Base-by-base conservation (phyloP, 2,329 filamentous ascomycete species). In the Colletotrichum sublineola region DNA sequence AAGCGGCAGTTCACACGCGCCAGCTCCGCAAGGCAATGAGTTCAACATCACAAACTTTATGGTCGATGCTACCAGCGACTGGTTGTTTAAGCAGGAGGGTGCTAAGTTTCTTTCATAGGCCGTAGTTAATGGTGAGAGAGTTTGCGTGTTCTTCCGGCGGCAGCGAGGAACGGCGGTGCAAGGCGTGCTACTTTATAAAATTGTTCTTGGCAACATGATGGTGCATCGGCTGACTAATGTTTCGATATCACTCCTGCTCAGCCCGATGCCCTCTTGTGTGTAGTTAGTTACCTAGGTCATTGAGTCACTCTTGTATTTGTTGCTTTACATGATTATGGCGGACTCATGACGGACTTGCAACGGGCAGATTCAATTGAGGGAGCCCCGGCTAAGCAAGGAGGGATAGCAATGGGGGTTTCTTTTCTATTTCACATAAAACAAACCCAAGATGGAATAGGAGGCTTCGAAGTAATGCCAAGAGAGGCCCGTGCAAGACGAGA, bases 1-100 rank as follows among this genome's bases (percentile, higher is more conserved):
- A 14, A 77, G 78, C 20, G 73, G 76, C 66, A 73, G 79, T 74
- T 73, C 81, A 74, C 68, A 76, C 36, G 75, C 79, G 31, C 76
- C 75, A 63, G 80, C 79, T 44, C 74, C 79, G 38, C 75, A 77
- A 7, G 80, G 66, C 15, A 92, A 92, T 70, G 91, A 93, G 79
- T 93, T 92, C 76, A 94, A 94, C 76, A 94, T 94, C 71, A 93
- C 91, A 57, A 93, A 94, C 77, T 94, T 93, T 76, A 93, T 92
- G 88, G 88, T 93, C 40, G 92, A 94, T 81, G 90, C 89, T 2
- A 93, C 89, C 76, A 90, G 90, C 73, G 92, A 94, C 79, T 94
- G 92, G 92, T 86, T 94, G n/a, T 91, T 90, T 70, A 91, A 91
- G 77, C 85, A 87, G 68, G 83, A 85, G 33, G 77, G 77, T 15